Evolutionary conservation across 192 early-diverging fungal genomes (phyloP), one percentile per base, ranked within the genome.

Genomic region (Coemansia sp.): DNA sequence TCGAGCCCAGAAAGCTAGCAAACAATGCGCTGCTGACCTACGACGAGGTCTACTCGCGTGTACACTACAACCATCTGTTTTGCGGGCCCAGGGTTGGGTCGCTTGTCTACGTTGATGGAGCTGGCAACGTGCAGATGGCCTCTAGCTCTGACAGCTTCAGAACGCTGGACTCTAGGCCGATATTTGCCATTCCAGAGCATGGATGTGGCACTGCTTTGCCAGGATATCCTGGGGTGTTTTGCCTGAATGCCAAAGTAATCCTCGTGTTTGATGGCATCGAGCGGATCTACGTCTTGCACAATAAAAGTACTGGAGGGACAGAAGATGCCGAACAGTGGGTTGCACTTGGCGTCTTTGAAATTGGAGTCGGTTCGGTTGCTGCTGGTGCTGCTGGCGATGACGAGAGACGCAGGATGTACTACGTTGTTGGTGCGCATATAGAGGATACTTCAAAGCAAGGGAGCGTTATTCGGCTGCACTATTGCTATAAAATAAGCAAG

Each of bases 1-100:
- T 59, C 5, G 65, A 69, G 37, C 72, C 87, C 1, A 65, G 69
- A 19, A 84, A 78, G 57, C 42, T 88, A 5, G 60, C 85, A 13
- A 75, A 39, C 45, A 77, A 81, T 37, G 69, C 76, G 15, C 80
- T 83, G n/a, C 60, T 92, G 15, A 84, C 87, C 12, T 92, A 88
- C 61, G 81, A 88, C 53, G 87, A 92, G 61, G 54, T 89, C 9
- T 85, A 87, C 68, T 74, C 79, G 39, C 84, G 89, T 32, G 81
- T 91, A 6, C 85, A 87, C 23, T 89, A 83, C 64, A 90, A 88
- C 69, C 91, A 92, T 64, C 66, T 92, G 50, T 77, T 79, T 59
- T 49, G 70, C n/a, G 90, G 88, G 1, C 81, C 81, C n/a, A 58
- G 47, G 0, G 53, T 32, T 15, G 47, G 49, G 9, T 64, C 81